Base-by-base conservation (phyloP, 345 rosid species). In the Eucalyptus microcorys region DNA sequence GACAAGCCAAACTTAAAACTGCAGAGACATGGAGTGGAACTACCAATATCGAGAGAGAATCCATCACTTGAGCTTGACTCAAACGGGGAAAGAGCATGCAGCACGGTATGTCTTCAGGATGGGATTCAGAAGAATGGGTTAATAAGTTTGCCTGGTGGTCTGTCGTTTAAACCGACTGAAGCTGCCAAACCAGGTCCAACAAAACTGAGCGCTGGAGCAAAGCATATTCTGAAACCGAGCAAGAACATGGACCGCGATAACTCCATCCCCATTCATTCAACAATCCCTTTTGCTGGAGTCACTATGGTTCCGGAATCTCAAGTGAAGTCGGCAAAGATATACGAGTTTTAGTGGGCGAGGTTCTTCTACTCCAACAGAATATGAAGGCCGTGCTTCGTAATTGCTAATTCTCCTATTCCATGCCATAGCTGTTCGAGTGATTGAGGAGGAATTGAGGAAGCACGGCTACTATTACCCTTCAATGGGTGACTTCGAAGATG, bases 131-230 rank as follows among this genome's bases (percentile, higher is more conserved):
- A 55, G 7, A 57, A 87, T 86, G 91, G 42, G 47, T 86, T 88
- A n/a, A 49, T 66, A 79, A 84, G 42, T 88, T 91, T 91, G 66
- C 37, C 86, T 49, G 90, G 59, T 47, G 68, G 86, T 55, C 88
- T 91, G 88, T 52, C 45, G 53, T 89, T 52, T 47, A 90, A 85
- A 88, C 89, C 61, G 80, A 89, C 89, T 21, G 89, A 88, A 22
- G 80, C 89, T 40, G 88, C 86, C 50, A 88, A 89, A 61, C 48
- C 89, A 24, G 93, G 94, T 79, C 92, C 94, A 12, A 19, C 91
- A n/a, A 94, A 93, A 89, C 91, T 93, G 57, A 91, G 89, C 86
- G 92, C 94, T 24, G 94, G 94, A 59, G 91, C 91, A 17, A 93
- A 92, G 91, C 93, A 94, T 91, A 89, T 92, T 84, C 90, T 91